Percentiles rank a stretch among this genome's conserved stretches.
Conservation (phyloP, 306 rosid species). For the Geum urbanum region DNA sequence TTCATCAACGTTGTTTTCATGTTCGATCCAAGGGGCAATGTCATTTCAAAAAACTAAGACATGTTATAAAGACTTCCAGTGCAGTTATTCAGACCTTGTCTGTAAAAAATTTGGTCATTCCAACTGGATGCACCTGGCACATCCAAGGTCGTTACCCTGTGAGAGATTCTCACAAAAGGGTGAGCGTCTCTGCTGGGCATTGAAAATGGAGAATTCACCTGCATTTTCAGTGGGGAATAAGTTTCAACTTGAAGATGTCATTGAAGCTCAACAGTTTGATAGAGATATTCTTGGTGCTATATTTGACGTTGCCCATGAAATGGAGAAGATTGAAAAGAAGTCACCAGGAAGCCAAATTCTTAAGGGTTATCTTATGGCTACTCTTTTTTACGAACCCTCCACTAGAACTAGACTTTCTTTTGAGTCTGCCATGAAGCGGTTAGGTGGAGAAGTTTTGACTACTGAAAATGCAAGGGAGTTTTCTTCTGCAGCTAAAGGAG, state of each 20-base stretch:
- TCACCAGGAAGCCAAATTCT: constrained; percentile 79
- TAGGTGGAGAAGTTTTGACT: constrained; percentile 89
- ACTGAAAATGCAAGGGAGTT: constrained; percentile 94
- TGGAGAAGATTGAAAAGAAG: constrained; percentile 75
- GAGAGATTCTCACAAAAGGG: constrained; percentile 23
- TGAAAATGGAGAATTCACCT: constrained; percentile 41
- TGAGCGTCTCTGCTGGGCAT: constrained; percentile 34
- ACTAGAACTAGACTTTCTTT: constrained; percentile 93
- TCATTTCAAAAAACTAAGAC: constrained; percentile 27
- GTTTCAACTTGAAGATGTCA: constrained; percentile 74
- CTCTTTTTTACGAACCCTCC: constrained; percentile 88
- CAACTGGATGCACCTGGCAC: constrained; percentile 18
- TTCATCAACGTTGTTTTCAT: constrained; percentile 46
- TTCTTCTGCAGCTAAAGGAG: constrained; percentile 94
- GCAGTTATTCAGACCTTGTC: constrained; percentile 16
- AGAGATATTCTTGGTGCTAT: constrained; percentile 57
- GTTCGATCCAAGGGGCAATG: constrained; percentile 40
- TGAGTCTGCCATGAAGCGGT: constrained; percentile 93
- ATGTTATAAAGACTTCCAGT: constrained; percentile 22
- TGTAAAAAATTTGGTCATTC: constrained; percentile 14
- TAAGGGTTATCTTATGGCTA: constrained; percentile 87
- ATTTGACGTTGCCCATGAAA: constrained; percentile 69
- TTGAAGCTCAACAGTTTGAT: constrained; percentile 84
- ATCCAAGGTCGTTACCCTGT: constrained; percentile 21
- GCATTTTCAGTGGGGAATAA: constrained; percentile 51